A percentile compares a stretch with the other conserved stretches of the same genome.
Evolutionary conservation across 441 rosid genomes (phyloP).

Genomic region (Erodium moschatum): DNA sequence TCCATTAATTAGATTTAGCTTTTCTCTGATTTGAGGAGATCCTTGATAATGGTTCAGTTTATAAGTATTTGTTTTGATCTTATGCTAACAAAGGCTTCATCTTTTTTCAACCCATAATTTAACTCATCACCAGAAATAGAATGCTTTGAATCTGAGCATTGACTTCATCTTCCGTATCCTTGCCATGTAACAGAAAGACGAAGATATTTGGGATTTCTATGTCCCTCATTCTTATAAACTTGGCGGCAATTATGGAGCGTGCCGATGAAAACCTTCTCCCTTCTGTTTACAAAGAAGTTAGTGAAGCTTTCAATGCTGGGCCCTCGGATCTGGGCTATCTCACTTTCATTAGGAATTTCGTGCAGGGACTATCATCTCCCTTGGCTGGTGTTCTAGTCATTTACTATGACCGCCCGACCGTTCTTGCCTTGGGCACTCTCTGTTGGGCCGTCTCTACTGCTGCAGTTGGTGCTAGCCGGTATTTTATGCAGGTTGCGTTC

Average conservation of each 20-base stretch:
- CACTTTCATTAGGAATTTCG: slow-evolving; percentile 86
- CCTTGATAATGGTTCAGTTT: neutral
- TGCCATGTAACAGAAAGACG: slow-evolving; percentile 44
- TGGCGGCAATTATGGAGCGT: slow-evolving; percentile 90
- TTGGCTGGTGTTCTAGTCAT: slow-evolving; percentile 76
- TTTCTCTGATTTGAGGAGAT: neutral
- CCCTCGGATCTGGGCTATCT: slow-evolving; percentile 90
- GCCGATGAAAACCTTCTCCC: slow-evolving; percentile 95
- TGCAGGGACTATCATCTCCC: slow-evolving; percentile 81
- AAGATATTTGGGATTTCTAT: slow-evolving; percentile 70
- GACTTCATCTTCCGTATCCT: slow-evolving; percentile 13
- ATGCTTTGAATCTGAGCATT: slow-evolving; percentile 7
- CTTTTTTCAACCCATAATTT: neutral
- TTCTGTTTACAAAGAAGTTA: slow-evolving; percentile 90
- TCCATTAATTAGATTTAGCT: neutral
- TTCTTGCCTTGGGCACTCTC: slow-evolving; percentile 76
- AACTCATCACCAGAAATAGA: neutral
- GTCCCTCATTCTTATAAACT: slow-evolving; percentile 69
- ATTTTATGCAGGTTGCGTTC: slow-evolving; percentile 60
- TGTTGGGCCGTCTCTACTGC: slow-evolving; percentile 96
- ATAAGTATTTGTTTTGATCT: neutral
- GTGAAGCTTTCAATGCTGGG: slow-evolving; percentile 86
- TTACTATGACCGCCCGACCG: slow-evolving; percentile 69
- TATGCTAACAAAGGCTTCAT: neutral
- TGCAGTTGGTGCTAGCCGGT: slow-evolving; percentile 74